phyloP scores from a whole-genome alignment of 768 basidiomycete genomes.

The Leccinum sublutescens region DNA sequence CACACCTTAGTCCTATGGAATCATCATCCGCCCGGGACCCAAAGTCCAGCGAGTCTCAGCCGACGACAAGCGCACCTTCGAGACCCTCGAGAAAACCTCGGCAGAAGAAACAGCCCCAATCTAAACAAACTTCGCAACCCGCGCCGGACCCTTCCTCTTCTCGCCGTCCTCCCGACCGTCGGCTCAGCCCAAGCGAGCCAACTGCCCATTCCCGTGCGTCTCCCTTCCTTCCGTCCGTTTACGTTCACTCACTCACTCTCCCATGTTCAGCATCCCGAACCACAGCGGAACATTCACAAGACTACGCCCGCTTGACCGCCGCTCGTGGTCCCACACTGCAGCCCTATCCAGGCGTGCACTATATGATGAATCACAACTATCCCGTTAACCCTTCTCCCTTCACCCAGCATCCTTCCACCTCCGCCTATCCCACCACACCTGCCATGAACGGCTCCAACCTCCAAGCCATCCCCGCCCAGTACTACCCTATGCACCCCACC shows the following conservation, averaged over 20 bases:
- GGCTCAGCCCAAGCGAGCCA: constrained; percentile 25
- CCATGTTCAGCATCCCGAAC: constrained; percentile 19
- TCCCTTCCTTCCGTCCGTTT: background rate
- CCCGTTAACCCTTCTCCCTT: constrained; percentile 57
- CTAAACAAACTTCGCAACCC: constrained; percentile 19
- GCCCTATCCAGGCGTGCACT: constrained; percentile 55
- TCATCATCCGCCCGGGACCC: constrained; percentile 49
- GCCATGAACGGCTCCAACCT: constrained; percentile 40
- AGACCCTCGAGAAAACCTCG: constrained; percentile 48
- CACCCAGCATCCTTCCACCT: constrained; percentile 40
- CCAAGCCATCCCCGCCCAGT: constrained; percentile 42
- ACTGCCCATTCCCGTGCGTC: constrained; percentile 18
- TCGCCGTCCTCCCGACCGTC: constrained; percentile 28
- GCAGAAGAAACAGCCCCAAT: constrained; percentile 48
- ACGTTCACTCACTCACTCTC: constrained; percentile 1
- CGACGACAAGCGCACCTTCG: constrained; percentile 39
- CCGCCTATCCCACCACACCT: constrained; percentile 34
- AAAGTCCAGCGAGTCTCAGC: constrained; percentile 39
- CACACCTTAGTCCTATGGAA: constrained; percentile 39
- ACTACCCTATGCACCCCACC: constrained; percentile 58
- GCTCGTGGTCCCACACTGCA: constrained; percentile 45
- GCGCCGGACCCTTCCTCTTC: constrained; percentile 22
- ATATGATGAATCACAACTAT: constrained; percentile 71
- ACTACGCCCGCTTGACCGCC: constrained; percentile 32
- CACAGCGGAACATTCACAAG: constrained; percentile 22